These are phyloP conservation scores for Mycena floridula DNA, from an alignment of 768 basidiomycete species.

Conservation along the genomic window DNA sequence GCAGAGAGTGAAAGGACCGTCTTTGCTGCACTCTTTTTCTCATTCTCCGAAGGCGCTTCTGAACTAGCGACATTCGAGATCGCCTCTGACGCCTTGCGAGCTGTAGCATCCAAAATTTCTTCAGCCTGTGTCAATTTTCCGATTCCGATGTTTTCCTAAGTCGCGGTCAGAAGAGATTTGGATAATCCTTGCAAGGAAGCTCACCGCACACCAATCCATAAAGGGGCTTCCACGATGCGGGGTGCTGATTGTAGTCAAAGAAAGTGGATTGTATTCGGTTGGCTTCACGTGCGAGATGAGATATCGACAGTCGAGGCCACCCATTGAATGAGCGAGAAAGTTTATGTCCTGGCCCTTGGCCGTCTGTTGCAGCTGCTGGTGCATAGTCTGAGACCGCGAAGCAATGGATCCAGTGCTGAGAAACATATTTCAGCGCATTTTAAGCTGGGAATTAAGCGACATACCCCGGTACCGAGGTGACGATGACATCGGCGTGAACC, in stretches of 20 bases:
- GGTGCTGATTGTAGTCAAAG: slow-evolving; percentile 84
- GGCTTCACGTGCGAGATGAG: slow-evolving; percentile 85
- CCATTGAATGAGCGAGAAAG: slow-evolving; percentile 97
- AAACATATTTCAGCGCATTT: too few species aligned
- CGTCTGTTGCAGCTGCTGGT: slow-evolving; percentile 60
- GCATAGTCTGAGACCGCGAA: slow-evolving; percentile 70
- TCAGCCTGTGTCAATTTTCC: slow-evolving; percentile 38
- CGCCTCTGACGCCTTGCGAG: slow-evolving; percentile 19
- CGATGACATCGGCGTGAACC: slow-evolving; percentile 91
- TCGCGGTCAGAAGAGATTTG: background rate
- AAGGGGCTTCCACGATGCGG: slow-evolving; percentile 97
- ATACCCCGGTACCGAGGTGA: slow-evolving; percentile 90
- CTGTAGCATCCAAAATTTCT: background rate
- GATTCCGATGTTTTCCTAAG: slow-evolving; percentile 85
- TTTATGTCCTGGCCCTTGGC: slow-evolving; percentile 80
- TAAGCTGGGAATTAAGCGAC: too few species aligned
- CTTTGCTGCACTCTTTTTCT: slow-evolving; percentile 17
- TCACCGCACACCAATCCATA: slow-evolving; percentile 97
- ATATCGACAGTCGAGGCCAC: slow-evolving; percentile 91
- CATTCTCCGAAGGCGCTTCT: background rate
- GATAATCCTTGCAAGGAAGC: slow-evolving; percentile 17
- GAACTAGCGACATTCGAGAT: background rate
- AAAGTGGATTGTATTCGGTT: slow-evolving; percentile 75
- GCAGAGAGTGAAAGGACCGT: slow-evolving; percentile 27
- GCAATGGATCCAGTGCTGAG: slow-evolving; percentile 83